phyloP scores from a whole-genome alignment of 2,329 filamentous ascomycete genomes.

The Talaromyces funiculosus region DNA sequence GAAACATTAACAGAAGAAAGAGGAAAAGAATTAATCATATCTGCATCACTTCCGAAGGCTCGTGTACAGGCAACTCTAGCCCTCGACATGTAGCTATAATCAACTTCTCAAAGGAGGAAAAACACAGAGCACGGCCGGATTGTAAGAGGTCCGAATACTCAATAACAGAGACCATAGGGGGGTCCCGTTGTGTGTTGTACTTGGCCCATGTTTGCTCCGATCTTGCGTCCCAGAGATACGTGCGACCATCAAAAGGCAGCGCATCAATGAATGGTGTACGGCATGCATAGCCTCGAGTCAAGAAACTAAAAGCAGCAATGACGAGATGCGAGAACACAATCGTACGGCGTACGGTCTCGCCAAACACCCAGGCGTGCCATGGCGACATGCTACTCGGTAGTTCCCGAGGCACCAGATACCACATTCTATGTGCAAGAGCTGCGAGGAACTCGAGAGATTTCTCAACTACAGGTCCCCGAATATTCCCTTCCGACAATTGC shows the following conservation, averaged over 20 bases:
- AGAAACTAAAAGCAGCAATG: slow-evolving; percentile 26
- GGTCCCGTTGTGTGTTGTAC: neutral
- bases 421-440: slow-evolving; percentile 19
- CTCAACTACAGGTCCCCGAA: slow-evolving; percentile 15
- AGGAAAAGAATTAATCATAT: neutral
- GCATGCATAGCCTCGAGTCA: slow-evolving; percentile 22
- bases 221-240: slow-evolving; percentile 22
- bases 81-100: slow-evolving; percentile 26
- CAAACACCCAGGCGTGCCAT: slow-evolving; percentile 13
- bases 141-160: slow-evolving; percentile 24
- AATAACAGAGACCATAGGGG: slow-evolving; percentile 23
- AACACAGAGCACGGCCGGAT: slow-evolving; percentile 17
- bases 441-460: slow-evolving; percentile 17
- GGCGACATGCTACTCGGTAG: slow-evolving; percentile 21
- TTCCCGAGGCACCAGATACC: slow-evolving; percentile 23
- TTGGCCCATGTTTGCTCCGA: slow-evolving; percentile 13
- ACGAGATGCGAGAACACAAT: slow-evolving; percentile 25
- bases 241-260: slow-evolving; percentile 25
- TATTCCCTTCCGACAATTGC: slow-evolving; percentile 16
- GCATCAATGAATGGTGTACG: slow-evolving; percentile 27
- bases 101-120: slow-evolving; percentile 19
- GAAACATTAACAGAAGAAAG: neutral
- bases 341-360: slow-evolving; percentile 11
- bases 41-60: neutral
- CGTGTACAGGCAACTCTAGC: slow-evolving; percentile 9